Base-by-base conservation (phyloP, 345 rosid genomes). In the Brassica juncea region DNA sequence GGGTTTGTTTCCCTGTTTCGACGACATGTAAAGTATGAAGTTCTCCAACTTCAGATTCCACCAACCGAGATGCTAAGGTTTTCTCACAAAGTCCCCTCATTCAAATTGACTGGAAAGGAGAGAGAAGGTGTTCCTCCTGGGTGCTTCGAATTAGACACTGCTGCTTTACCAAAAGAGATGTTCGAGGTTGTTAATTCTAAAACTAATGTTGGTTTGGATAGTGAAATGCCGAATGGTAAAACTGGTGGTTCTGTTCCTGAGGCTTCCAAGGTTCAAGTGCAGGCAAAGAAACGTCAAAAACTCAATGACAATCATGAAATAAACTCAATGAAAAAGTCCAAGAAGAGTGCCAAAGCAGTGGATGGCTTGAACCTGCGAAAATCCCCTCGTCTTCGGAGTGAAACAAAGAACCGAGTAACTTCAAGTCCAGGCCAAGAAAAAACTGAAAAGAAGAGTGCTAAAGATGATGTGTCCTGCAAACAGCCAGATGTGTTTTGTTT, bases 101-200 rank as follows among this genome's bases (percentile, higher is more conserved):
- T 81, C 75, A 85, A 71, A 83, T 82, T 93, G 94, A 84, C 89
- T 52, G 98, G 97, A 66, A 80, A 71, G 35, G 99, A 95, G 89
- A 74, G 89, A 78, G 73, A 81, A 68, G 94, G 88, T 82, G 90
- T 90, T 31, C 97, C 94, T 71, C 83, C 71, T 44, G 94, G 90
- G 34, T 89, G 96, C 74, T 86, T 87, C 35, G 99, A 95, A 79
- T 82, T 92, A 16, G 97, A 95, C 83, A 87, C 97, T 23, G 91
- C 88, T 72, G 80, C 94, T 74, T 77, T 94, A 75, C 97, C 92
- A 66, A 76, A 44, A 58, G 49, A 70, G 16, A 30, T 80, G 35
- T 81, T 81, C 34, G 74, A 65, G 66, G 77, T 72, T 64, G 12
- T 70, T 71, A 42, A 49, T 57, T 42, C 62, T 23, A 35, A 60